Conservation (phyloP, 2,329 filamentous ascomycete genomes). For the Aspergillus caelatus region DNA sequence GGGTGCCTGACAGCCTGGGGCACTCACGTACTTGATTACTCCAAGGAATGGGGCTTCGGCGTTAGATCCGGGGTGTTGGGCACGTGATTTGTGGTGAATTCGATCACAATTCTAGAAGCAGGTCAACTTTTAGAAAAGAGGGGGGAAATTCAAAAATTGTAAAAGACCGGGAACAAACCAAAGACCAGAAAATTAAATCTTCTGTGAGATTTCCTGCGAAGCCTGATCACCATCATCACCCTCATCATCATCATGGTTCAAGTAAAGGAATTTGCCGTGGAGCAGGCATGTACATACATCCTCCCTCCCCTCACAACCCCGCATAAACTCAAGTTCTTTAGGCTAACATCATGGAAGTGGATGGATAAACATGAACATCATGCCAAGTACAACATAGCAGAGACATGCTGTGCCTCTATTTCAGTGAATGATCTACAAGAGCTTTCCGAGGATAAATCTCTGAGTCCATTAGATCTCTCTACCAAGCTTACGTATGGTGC, state of each 20-base stretch:
- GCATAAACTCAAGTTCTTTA: conserved; percentile 56
- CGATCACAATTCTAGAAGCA: neutral
- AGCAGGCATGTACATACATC: conserved; percentile 57
- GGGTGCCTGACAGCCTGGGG: conserved; percentile 25
- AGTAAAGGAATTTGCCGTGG: conserved; percentile 57
- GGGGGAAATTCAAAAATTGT: neutral
- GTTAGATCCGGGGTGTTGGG: neutral
- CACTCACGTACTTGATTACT: conserved; percentile 8
- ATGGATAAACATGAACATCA: conserved; percentile 58
- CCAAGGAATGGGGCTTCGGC: too few species aligned
- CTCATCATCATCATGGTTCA: conserved; percentile 39
- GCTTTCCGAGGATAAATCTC: conserved; percentile 53
- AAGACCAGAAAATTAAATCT: neutral
- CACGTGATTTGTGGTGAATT: neutral
- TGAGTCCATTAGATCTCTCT: conserved; percentile 25
- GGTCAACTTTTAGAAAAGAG: too few species aligned
- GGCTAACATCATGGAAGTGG: conserved; percentile 46
- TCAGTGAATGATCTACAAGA: conserved; percentile 68
- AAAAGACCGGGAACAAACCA: conserved; percentile 6
- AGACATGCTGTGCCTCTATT: conserved; percentile 76
- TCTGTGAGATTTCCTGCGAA: neutral
- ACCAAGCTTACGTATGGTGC: conserved; percentile 33
- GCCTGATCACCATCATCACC: neutral
- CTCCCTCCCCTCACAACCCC: conserved; percentile 35
- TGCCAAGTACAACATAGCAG: conserved; percentile 70